Evolutionary conservation across 768 basidiomycete genomes (phyloP).

Genomic region (Macrolepiota dolichaula): DNA sequence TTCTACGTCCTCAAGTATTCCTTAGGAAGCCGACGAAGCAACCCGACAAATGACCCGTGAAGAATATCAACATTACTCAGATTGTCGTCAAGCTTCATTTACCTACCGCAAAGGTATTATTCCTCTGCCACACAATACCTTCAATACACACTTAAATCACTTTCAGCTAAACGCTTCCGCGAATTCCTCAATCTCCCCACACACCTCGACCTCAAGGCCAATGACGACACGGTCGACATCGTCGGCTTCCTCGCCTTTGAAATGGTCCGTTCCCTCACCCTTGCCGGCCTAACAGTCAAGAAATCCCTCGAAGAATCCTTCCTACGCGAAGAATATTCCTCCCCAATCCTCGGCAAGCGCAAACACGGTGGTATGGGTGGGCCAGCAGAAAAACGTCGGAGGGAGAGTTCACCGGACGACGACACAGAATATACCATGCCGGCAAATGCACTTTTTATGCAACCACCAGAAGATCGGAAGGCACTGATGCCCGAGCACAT

Average conservation of each 20-base stretch:
- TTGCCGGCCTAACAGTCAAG: constrained; percentile 85
- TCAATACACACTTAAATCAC: not conserved
- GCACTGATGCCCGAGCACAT: constrained; percentile 83
- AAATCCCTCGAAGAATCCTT: constrained; percentile 72
- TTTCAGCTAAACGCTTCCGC: constrained; percentile 84
- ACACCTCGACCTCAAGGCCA: constrained; percentile 83
- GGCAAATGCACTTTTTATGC: constrained; percentile 72
- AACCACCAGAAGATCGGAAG: constrained; percentile 77
- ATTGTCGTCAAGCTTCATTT: constrained; percentile 94
- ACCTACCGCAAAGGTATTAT: constrained; percentile 88
- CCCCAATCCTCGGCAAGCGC: constrained; percentile 68
- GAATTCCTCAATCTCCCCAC: constrained; percentile 90
- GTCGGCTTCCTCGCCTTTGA: constrained; percentile 97
- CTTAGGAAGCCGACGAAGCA: constrained; percentile 89
- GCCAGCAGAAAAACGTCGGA: constrained; percentile 48
- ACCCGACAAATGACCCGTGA: constrained; percentile 95
- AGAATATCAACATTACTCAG: constrained; percentile 95
- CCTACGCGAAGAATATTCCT: constrained; percentile 61
- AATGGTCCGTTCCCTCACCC: constrained; percentile 90
- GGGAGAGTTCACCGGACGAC: constrained; percentile 58
- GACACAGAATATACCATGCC: constrained; percentile 64
- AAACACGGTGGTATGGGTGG: constrained; percentile 49
- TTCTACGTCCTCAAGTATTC: not conserved
- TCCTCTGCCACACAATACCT: not conserved
- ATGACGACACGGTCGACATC: constrained; percentile 94